These are phyloP conservation scores for Cercospora sp. DNA, from an alignment of 2,329 filamentous ascomycete genomes.

Conservation along the genomic window DNA sequence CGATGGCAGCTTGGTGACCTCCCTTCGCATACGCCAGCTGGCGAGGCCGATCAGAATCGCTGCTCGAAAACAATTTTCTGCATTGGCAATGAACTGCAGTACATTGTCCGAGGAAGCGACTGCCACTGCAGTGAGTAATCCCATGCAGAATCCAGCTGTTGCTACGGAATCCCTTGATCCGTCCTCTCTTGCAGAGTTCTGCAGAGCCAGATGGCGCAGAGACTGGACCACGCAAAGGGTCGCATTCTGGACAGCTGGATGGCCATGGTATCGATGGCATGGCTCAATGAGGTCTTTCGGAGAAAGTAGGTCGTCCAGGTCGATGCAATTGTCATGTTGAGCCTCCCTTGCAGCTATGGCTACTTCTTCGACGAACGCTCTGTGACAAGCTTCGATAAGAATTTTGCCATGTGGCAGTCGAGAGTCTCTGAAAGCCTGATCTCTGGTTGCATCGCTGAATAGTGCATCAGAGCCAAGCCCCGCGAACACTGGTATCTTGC, in stretches of 20 bases:
- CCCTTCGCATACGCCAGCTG: constrained; percentile 6
- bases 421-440: constrained; percentile 4
- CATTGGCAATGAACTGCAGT: constrained; percentile 4
- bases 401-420: constrained; percentile 12
- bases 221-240: constrained; percentile 10
- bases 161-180: not conserved
- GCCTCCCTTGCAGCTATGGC: not conserved
- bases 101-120: not conserved
- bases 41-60: constrained; percentile 10
- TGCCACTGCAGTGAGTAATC: constrained; percentile 15
- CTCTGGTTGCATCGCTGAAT: constrained; percentile 12
- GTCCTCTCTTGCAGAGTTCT: not conserved
- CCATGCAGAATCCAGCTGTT: constrained; percentile 12
- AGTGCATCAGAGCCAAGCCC: constrained; percentile 18
- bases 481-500: constrained; percentile 14
- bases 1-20: not conserved
- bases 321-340: not conserved
- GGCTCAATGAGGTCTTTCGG: constrained; percentile 9
- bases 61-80: constrained; percentile 14
- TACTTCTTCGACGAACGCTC: constrained; percentile 9
- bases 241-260: constrained; percentile 14
- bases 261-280: constrained; percentile 1
- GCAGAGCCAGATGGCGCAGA: constrained; percentile 12
- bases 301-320: constrained; percentile 4
- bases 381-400: constrained; percentile 13